A percentile compares a stretch with the other conserved stretches of the same genome.
Conservation (phyloP, 345 rosid genomes). For the Citrus australasica region DNA sequence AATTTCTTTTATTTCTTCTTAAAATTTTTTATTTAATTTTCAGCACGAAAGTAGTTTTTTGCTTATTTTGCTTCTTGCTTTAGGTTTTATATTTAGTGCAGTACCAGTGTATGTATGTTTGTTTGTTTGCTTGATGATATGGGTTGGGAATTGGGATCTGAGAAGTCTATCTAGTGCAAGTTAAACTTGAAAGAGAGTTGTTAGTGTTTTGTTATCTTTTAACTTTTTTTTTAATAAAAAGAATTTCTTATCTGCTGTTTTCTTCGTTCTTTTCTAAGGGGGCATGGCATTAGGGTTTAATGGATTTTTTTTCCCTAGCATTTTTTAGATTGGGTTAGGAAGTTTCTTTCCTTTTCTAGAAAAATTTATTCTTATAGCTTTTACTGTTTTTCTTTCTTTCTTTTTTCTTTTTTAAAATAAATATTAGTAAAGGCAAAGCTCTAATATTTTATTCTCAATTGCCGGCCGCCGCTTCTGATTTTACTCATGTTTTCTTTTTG, state of each 20-base stretch:
- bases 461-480: not conserved
- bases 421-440: not conserved
- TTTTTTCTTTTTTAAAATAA: too few species aligned
- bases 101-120: not conserved
- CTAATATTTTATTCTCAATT: not conserved
- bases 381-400: not conserved
- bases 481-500: not conserved
- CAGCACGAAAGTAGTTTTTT: too few species aligned
- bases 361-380: not conserved
- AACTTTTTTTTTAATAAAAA: not conserved
- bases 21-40: not conserved
- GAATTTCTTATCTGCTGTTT: too few species aligned
- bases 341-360: not conserved
- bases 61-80: not conserved
- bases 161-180: not conserved
- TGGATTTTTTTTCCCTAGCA: not conserved
- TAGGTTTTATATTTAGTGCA: not conserved
- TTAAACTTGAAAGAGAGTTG: not conserved
- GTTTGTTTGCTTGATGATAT: not conserved
- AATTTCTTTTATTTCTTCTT: not conserved
- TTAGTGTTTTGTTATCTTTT: not conserved
- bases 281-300: not conserved
- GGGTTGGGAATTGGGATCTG: conserved; percentile 21
- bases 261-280: not conserved
- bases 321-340: not conserved